Conservation (phyloP, 2,329 filamentous ascomycete species). For the Tolypocladium inflatum region DNA sequence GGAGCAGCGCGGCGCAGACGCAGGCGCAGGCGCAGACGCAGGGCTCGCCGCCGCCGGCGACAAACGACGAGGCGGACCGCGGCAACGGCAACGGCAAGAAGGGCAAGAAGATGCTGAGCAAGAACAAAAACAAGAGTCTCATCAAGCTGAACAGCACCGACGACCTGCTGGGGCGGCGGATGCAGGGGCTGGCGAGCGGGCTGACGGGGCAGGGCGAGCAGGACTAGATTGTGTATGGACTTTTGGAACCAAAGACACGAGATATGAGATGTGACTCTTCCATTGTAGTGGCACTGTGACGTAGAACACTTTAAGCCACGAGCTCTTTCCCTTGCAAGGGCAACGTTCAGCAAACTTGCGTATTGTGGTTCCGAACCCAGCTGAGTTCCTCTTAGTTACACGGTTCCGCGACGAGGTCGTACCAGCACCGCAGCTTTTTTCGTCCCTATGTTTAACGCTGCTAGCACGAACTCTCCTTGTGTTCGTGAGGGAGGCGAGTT, state of each 20-base stretch:
- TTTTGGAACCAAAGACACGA: neutral
- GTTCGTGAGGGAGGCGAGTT: too few species aligned
- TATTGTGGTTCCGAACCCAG: too few species aligned
- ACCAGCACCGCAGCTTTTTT: too few species aligned
- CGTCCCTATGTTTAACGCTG: too few species aligned
- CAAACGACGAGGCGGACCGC: conserved; percentile 15
- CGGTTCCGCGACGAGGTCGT: too few species aligned
- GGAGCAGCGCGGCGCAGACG: conserved; percentile 15
- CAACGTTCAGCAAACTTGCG: too few species aligned
- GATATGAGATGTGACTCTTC: neutral
- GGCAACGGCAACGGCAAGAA: conserved; percentile 9
- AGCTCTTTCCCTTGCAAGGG: too few species aligned
- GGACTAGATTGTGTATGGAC: conserved; percentile 12
- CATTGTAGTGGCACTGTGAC: neutral
- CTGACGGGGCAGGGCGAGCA: conserved; percentile 40
- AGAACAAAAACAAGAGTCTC: conserved; percentile 37
- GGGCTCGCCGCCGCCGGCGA: conserved; percentile 4
- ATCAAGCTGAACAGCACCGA: conserved; percentile 48
- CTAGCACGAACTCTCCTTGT: too few species aligned
- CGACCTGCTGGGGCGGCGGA: conserved; percentile 45
- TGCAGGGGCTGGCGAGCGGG: conserved; percentile 47
- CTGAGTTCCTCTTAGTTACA: too few species aligned
- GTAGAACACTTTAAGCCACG: neutral
- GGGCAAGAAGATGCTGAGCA: conserved; percentile 22
- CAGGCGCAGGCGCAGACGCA: neutral